Evolutionary conservation across 2,329 filamentous ascomycete species (phyloP).

Genomic region (Lizonia empirigonia): DNA sequence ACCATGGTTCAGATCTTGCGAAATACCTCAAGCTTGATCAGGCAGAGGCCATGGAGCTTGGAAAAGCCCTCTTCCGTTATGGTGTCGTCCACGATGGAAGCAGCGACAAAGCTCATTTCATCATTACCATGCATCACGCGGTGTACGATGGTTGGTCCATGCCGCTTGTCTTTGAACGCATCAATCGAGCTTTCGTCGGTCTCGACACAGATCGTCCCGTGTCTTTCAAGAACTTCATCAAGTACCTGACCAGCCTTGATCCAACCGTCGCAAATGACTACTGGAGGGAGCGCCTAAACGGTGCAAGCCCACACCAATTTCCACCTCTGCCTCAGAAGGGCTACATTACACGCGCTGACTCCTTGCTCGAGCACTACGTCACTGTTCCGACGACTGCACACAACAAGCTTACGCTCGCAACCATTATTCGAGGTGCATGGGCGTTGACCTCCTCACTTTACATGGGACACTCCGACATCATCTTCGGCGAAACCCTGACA

Average conservation of each 20-base stretch:
- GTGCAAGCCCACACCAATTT: conserved; percentile 56
- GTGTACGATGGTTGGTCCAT: conserved; percentile 58
- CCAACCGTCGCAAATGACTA: conserved; percentile 51
- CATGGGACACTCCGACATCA: conserved; percentile 58
- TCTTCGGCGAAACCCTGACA: conserved; percentile 66
- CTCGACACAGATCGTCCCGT: conserved; percentile 34
- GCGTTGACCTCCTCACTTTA: conserved; percentile 62
- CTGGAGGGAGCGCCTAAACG: conserved; percentile 55
- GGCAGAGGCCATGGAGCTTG: conserved; percentile 48
- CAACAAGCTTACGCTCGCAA: conserved; percentile 54
- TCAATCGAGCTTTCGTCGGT: conserved; percentile 40
- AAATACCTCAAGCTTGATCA: conserved; percentile 46
- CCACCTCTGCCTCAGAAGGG: conserved; percentile 54
- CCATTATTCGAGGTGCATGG: conserved; percentile 65
- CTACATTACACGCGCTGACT: conserved; percentile 57
- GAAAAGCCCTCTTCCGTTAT: conserved; percentile 47
- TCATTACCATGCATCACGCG: conserved; percentile 59
- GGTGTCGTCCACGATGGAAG: conserved; percentile 39
- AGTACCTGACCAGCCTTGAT: conserved; percentile 53
- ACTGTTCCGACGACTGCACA: conserved; percentile 39
- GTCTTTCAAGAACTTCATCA: conserved; percentile 57
- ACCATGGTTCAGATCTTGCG: conserved; percentile 32
- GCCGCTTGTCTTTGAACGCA: conserved; percentile 44
- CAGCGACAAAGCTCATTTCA: conserved; percentile 47
- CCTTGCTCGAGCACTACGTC: conserved; percentile 57